Conservation (phyloP, 108 stramenopile species). For the Pseudonitzschia multiseries region DNA sequence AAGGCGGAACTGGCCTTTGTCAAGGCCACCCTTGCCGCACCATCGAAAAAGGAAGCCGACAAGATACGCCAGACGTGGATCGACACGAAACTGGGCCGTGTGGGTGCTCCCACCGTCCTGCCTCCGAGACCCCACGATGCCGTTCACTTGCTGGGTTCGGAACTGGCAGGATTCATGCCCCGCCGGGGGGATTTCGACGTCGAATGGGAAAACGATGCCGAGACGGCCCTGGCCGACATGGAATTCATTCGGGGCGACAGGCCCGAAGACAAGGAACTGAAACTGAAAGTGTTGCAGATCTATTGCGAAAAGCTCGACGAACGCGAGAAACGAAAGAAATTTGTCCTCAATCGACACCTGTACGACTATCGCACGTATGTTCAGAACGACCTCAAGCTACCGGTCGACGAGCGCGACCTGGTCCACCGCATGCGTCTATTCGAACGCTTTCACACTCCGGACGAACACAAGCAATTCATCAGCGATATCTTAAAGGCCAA, state of each 20-base stretch:
- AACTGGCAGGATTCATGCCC: conserved; percentile 89
- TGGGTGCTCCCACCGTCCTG: conserved; percentile 71
- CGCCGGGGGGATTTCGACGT: conserved; percentile 95
- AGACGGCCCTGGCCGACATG: conserved; percentile 89
- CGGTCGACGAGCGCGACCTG: conserved; percentile 89
- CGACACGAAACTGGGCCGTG: conserved; percentile 52
- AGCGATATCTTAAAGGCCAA: conserved; percentile 80
- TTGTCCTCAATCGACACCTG: conserved; percentile 73
- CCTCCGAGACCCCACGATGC: conserved; percentile 78
- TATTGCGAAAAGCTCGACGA: conserved; percentile 91
- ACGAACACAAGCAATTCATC: conserved; percentile 88
- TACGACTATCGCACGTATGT: conserved; percentile 82
- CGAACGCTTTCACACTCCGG: conserved; percentile 85
- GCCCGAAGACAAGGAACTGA: conserved; percentile 77
- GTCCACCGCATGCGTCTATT: conserved; percentile 87
- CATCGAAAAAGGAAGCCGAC: conserved; percentile 54
- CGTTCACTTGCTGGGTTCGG: conserved; percentile 64
- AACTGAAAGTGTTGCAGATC: conserved; percentile 83
- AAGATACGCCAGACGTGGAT: conserved; percentile 64
- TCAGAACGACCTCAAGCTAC: conserved; percentile 52
- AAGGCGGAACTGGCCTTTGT: conserved; percentile 78
- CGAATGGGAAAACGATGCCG: conserved; percentile 96
- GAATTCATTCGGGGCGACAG: conserved; percentile 83
- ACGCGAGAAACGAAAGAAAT: conserved; percentile 82
- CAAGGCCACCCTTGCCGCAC: conserved; percentile 42